phyloP scores from a whole-genome alignment of 768 basidiomycete genomes.

The Mycena sanguinolenta region DNA sequence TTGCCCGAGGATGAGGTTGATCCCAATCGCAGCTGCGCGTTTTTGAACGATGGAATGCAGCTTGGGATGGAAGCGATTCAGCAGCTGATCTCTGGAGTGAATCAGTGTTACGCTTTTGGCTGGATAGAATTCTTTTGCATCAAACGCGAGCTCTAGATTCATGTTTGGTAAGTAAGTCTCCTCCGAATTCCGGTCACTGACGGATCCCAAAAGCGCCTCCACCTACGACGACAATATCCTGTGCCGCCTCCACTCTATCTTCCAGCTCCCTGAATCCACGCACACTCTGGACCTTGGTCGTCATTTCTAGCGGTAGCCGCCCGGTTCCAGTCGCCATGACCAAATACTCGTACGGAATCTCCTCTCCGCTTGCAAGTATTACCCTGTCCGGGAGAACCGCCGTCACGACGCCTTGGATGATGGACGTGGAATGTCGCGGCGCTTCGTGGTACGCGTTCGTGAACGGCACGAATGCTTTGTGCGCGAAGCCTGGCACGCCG shows the following conservation, averaged over 20 bases:
- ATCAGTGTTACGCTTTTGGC: slow-evolving; percentile 57
- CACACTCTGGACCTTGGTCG: slow-evolving; percentile 45
- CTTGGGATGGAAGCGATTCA: slow-evolving; percentile 57
- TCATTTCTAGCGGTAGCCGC: slow-evolving; percentile 27
- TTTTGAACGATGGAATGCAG: slow-evolving; percentile 49
- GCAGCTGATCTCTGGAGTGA: slow-evolving; percentile 60
- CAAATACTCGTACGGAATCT: slow-evolving; percentile 49
- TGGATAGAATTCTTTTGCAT: slow-evolving; percentile 58
- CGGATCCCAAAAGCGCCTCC: slow-evolving; percentile 73
- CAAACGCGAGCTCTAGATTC: slow-evolving; percentile 59
- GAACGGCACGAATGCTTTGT: slow-evolving; percentile 51
- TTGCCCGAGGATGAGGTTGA: slow-evolving; percentile 55
- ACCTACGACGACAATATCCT: slow-evolving; percentile 65
- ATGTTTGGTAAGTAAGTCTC: not conserved
- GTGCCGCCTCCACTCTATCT: slow-evolving; percentile 47
- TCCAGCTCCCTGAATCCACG: slow-evolving; percentile 43
- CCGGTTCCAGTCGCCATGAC: slow-evolving; percentile 52
- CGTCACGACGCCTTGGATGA: slow-evolving; percentile 38
- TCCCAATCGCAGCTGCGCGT: slow-evolving; percentile 47
- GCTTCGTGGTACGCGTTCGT: slow-evolving; percentile 37
- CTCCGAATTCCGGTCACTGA: slow-evolving; percentile 43
- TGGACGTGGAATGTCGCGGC: slow-evolving; percentile 39
- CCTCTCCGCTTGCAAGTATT: slow-evolving; percentile 37
- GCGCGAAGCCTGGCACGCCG: slow-evolving; percentile 42
- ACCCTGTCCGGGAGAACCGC: slow-evolving; percentile 37